phyloP scores from a whole-genome alignment of 2,329 filamentous ascomycete species.

The Fusarium sp. region DNA sequence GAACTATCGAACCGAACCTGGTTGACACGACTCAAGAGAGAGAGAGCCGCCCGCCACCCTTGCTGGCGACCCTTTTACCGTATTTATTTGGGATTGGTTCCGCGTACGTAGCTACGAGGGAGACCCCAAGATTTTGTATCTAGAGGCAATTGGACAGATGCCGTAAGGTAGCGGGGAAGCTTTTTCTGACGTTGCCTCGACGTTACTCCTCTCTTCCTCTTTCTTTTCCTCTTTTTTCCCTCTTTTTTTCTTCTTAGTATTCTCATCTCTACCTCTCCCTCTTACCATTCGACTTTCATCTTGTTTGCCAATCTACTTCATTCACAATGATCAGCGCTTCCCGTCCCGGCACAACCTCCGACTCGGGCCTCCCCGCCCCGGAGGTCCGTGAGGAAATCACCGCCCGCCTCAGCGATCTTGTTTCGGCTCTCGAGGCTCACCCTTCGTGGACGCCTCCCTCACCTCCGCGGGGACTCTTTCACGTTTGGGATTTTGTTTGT shows the following conservation, averaged over 20 bases:
- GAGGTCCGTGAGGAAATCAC: slow-evolving; percentile 42
- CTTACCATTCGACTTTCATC: not conserved
- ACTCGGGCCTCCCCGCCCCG: slow-evolving; percentile 34
- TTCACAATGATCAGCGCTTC: slow-evolving; percentile 28
- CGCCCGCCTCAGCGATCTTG: slow-evolving; percentile 41
- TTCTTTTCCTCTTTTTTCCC: not conserved
- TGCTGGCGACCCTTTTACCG: not conserved
- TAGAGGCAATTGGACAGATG: slow-evolving; percentile 33
- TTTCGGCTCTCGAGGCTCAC: slow-evolving; percentile 45
- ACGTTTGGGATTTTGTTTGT: slow-evolving; percentile 54
- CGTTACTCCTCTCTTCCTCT: slow-evolving; percentile 11
- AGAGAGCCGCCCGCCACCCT: not conserved
- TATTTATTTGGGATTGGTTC: not conserved
- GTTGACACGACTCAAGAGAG: not conserved
- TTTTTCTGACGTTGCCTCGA: slow-evolving; percentile 29
- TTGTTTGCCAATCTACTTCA: too few species aligned
- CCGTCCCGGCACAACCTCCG: slow-evolving; percentile 19
- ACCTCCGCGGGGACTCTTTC: slow-evolving; percentile 47
- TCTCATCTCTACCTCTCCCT: not conserved
- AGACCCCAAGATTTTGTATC: slow-evolving; percentile 16
- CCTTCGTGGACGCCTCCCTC: slow-evolving; percentile 40
- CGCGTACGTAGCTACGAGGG: slow-evolving; percentile 12
- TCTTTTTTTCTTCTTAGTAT: not conserved
- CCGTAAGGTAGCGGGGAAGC: slow-evolving; percentile 29
- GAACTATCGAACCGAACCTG: not conserved